phyloP scores from a whole-genome alignment of 805 yeast species.

The Ogataea henricii region DNA sequence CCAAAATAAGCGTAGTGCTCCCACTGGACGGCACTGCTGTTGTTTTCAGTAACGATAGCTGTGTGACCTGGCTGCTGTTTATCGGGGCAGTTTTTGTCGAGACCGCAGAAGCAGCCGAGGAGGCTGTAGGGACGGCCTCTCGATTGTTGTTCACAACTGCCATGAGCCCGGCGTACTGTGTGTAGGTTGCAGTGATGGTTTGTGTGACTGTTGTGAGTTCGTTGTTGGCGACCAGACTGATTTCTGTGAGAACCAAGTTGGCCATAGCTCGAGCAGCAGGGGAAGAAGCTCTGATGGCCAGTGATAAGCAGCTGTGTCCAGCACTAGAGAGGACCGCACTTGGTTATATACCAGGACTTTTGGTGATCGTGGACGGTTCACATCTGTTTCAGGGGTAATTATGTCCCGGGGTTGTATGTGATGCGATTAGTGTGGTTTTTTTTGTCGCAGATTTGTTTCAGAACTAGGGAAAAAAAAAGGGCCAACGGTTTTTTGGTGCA shows the following conservation, averaged over 20 bases:
- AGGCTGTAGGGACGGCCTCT: neutral
- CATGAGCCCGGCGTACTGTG: conserved; percentile 8
- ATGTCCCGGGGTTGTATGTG: neutral
- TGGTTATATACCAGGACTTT: neutral
- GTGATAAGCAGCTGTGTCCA: no score
- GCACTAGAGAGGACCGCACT: neutral
- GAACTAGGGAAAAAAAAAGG: neutral
- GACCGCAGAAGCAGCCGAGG: neutral
- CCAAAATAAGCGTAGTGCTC: conserved; percentile 15
- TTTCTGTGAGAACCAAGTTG: conserved; percentile 10
- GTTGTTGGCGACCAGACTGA: conserved; percentile 17
- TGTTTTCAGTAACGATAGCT: neutral
- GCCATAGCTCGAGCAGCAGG: neutral
- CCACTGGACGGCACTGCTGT: conserved; percentile 6
- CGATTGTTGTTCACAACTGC: conserved; percentile 9
- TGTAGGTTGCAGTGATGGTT: conserved; percentile 16
- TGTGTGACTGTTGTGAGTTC: conserved; percentile 21
- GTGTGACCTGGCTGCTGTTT: neutral
- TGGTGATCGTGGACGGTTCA: neutral
- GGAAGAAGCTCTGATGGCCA: no score
- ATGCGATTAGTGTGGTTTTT: neutral
- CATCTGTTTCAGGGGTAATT: conserved; percentile 2
- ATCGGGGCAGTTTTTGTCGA: neutral
- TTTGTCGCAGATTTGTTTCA: conserved; percentile 7
- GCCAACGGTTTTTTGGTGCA: neutral